Evolutionary conservation across 495 filamentous ascomycete genomes (phyloP), one percentile per base, ranked within the genome.

Genomic region (Podospora australis): DNA sequence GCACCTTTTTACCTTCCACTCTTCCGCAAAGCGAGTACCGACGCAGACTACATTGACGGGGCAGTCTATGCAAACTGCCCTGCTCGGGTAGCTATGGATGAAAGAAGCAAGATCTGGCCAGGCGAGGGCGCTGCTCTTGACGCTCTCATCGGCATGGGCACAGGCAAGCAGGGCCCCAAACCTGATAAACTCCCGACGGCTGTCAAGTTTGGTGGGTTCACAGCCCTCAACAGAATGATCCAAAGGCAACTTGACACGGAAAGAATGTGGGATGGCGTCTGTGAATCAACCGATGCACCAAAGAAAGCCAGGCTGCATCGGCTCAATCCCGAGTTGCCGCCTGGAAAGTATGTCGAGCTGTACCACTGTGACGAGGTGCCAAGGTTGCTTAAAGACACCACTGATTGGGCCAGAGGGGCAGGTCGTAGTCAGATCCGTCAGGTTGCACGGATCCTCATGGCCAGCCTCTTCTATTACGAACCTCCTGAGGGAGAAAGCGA

Each of bases 41-140:
- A 17, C 7, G 32, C n/a, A 17, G 24, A 38, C 23, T 51, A 51
- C 21, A 21, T 34, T 14, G 48, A 45, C 19, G 48, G 48, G 10
- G 40, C 41, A 5, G 11, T 39, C 6, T 39, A 45, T n/a, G 40
- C 40, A 5, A 51, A 51, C 21, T 45, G 40, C 23, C 41, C 48
- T 7, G 48, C 30, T 1, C 10, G 28, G 4, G 19, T 51, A 14
- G 48, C 48, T 2, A 32, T 51, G 4, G 41, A 44, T 29, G 48
- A 51, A 21, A 43, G 14, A 16, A 23, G 20, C 2, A 20, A 34
- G 17, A 43, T 51, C n/a, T 51, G 48, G 48, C 4, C 16, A 2
- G 32, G 32, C n/a, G 32, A 36, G 11, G 32, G 26, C 26, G 32
- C 19, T 6, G 10, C 19, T n/a, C 32, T 36, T 36, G 32, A 36